These are phyloP conservation scores for Wickerhamomyces bisporus DNA, from an alignment of 805 yeast genomes.

Conservation along the genomic window DNA sequence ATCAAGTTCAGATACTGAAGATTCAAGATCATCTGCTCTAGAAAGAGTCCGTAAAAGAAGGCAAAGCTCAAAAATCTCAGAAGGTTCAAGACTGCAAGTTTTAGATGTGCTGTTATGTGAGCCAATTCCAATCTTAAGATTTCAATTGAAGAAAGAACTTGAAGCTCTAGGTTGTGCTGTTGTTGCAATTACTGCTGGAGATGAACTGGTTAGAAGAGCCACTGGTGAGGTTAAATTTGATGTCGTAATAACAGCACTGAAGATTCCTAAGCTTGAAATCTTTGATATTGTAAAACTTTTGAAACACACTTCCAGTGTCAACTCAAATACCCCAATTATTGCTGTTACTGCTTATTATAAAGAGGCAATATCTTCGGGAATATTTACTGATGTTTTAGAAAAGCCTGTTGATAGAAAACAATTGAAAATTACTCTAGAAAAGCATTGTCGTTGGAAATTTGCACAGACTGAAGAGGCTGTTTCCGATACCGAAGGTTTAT, in stretches of 20 bases:
- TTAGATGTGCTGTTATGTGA: conserved; percentile 79
- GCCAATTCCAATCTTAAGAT: conserved; percentile 78
- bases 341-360: conserved; percentile 67
- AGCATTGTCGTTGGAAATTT: conserved; percentile 22
- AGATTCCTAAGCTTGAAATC: conserved; percentile 61
- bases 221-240: conserved; percentile 84
- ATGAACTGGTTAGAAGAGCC: conserved; percentile 74
- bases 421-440: conserved; percentile 16
- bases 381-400: conserved; percentile 67
- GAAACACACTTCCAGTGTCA: conserved; percentile 70
- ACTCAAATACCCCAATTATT: conserved; percentile 70
- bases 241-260: conserved; percentile 70
- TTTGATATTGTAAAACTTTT: conserved; percentile 74
- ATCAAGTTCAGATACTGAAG: conserved; percentile 64
- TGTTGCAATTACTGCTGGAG: conserved; percentile 71
- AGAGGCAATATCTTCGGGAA: conserved; percentile 46
- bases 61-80: conserved; percentile 37
- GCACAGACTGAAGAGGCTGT: conserved; percentile 23
- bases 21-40: conserved; percentile 43
- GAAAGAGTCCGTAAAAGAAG: conserved; percentile 49
- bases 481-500: conserved; percentile 22
- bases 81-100: conserved; percentile 23
- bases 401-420: conserved; percentile 46
- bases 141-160: conserved; percentile 56
- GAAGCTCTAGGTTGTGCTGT: conserved; percentile 75